Percentiles rank a stretch among this genome's conserved stretches.
phyloP scores from a whole-genome alignment of 192 early-diverging fungal genomes.

The Chytriomyces sp. region DNA sequence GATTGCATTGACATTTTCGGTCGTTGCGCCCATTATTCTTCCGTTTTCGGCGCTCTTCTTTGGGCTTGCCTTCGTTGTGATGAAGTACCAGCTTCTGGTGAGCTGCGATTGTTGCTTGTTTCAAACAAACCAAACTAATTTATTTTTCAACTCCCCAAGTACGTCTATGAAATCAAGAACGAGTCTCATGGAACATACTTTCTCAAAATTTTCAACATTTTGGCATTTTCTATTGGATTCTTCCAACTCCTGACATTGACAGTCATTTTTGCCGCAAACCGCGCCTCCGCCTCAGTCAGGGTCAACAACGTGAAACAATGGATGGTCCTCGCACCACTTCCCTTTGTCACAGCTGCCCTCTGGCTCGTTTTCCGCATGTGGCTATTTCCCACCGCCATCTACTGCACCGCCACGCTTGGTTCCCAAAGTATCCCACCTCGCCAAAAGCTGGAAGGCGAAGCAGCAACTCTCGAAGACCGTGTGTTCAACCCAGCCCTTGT shows the following conservation, averaged over 20 bases:
- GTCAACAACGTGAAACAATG: constrained; percentile 24
- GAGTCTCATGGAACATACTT: constrained; percentile 53
- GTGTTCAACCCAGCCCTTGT: constrained; percentile 53
- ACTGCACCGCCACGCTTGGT: constrained; percentile 35
- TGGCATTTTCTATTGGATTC: constrained; percentile 37
- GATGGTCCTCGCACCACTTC: constrained; percentile 34
- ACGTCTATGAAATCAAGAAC: constrained; percentile 52
- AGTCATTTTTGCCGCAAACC: constrained; percentile 38
- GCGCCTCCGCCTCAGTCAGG: neutral
- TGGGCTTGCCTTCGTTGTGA: constrained; percentile 43
- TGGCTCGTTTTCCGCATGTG: constrained; percentile 39
- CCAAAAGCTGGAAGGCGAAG: neutral
- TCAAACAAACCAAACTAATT: too few relatives aligned
- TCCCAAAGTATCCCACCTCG: neutral
- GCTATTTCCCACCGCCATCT: constrained; percentile 33
- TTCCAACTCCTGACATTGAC: constrained; percentile 53
- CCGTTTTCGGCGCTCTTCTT: constrained; percentile 45
- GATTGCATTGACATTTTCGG: constrained; percentile 41
- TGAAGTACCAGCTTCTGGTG: constrained; percentile 54
- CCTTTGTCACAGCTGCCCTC: constrained; percentile 36
- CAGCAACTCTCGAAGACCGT: constrained; percentile 34
- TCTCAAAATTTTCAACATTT: constrained; percentile 48
- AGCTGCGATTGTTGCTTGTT: neutral
- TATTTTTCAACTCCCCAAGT: constrained; percentile 13
- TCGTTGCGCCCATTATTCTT: constrained; percentile 50